Percentiles rank a stretch among this genome's conserved stretches.
Evolutionary conservation across 75 land plant genomes (phyloP).

Genomic region (Cunninghamia lanceolata): DNA sequence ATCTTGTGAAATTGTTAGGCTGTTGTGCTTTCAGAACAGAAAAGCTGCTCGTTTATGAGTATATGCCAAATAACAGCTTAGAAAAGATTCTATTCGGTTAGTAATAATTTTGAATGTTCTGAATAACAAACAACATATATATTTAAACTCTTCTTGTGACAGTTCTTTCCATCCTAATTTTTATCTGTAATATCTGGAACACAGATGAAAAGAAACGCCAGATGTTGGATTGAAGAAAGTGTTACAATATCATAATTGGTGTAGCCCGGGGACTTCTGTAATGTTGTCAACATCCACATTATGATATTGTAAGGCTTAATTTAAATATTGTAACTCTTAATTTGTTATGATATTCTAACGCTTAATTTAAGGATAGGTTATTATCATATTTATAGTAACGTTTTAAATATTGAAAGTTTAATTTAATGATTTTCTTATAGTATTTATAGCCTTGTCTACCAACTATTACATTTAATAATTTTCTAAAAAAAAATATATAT

Average conservation of each 20-base stretch:
- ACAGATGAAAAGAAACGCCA: slow-evolving; percentile 10
- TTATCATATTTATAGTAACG: too few species aligned
- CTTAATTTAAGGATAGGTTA: too few species aligned
- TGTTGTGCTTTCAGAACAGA: slow-evolving; percentile 22
- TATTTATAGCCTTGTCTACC: too few species aligned
- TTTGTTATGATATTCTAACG: too few species aligned
- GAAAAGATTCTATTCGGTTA: slow-evolving; percentile 20
- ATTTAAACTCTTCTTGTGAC: not conserved
- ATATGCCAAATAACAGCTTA: slow-evolving; percentile 17
- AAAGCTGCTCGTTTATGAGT: slow-evolving; percentile 27
- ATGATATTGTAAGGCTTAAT: too few species aligned
- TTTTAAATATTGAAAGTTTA: too few species aligned
- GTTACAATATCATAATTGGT: slow-evolving; percentile 36
- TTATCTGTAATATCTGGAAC: not conserved
- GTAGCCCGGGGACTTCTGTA: slow-evolving; percentile 50
- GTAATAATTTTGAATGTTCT: not conserved
- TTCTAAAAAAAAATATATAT: too few species aligned
- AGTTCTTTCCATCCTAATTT: not conserved
- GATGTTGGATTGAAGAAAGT: slow-evolving; percentile 21
- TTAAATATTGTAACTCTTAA: too few species aligned
- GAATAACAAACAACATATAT: too few species aligned
- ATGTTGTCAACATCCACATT: too few species aligned
- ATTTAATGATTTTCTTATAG: too few species aligned
- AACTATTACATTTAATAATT: too few species aligned
- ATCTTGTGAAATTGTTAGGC: slow-evolving; percentile 20